Percentiles rank a stretch among this genome's conserved stretches.
Conservation (phyloP, 768 basidiomycete genomes). For the Albatrellus ellisii region DNA sequence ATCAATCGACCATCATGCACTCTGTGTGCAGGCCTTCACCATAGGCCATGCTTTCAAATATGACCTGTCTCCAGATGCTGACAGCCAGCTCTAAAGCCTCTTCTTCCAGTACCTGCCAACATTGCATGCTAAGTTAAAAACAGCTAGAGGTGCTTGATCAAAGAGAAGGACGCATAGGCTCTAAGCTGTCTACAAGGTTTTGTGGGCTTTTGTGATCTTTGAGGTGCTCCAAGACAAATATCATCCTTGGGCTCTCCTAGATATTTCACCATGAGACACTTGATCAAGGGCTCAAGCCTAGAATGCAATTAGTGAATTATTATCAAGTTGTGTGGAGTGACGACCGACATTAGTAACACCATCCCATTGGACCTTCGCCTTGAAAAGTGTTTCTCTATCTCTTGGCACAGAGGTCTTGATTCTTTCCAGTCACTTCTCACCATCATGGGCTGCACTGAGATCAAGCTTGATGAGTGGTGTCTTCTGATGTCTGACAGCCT, state of each 20-base stretch:
- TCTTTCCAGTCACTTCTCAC: slow-evolving; percentile 68
- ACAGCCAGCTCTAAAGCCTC: slow-evolving; percentile 73
- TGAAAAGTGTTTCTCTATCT: slow-evolving; percentile 70
- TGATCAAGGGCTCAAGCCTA: slow-evolving; percentile 77
- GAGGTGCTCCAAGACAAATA: slow-evolving; percentile 88
- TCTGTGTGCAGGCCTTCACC: slow-evolving; percentile 83
- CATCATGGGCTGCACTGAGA: slow-evolving; percentile 69
- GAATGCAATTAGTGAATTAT: slow-evolving; percentile 10
- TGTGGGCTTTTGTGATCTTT: slow-evolving; percentile 81
- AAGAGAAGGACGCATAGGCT: slow-evolving; percentile 51
- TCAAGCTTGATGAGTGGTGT: slow-evolving; percentile 84
- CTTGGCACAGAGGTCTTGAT: slow-evolving; percentile 62
- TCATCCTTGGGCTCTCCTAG: slow-evolving; percentile 89
- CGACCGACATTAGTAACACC: slow-evolving; percentile 70
- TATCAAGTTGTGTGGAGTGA: background rate
- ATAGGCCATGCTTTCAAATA: slow-evolving; percentile 92
- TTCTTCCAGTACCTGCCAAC: slow-evolving; percentile 77
- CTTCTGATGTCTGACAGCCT: slow-evolving; percentile 63
- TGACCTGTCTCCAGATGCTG: slow-evolving; percentile 81
- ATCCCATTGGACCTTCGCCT: slow-evolving; percentile 84
- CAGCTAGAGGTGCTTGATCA: background rate
- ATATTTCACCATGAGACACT: slow-evolving; percentile 72
- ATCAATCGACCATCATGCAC: slow-evolving; percentile 46
- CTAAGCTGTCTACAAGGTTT: slow-evolving; percentile 81
- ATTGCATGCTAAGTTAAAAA: background rate